These are phyloP conservation scores for Aspergillus baeticus DNA, from an alignment of 495 filamentous ascomycete species.

Conservation along the genomic window DNA sequence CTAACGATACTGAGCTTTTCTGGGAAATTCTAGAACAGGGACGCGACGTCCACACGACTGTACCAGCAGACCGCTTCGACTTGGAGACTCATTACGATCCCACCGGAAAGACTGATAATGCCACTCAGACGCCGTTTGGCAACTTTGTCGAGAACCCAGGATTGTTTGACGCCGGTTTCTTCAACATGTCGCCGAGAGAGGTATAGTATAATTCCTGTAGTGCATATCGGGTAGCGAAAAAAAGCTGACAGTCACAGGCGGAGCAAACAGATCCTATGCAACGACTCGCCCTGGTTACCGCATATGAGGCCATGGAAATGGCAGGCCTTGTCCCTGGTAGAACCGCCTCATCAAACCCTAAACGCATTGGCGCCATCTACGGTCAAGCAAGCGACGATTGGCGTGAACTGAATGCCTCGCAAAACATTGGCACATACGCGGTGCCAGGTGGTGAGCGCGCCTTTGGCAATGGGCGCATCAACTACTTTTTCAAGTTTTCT, in stretches of 20 bases:
- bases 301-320: constrained; percentile 40
- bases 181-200: constrained; percentile 31
- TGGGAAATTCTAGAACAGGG: constrained; percentile 44
- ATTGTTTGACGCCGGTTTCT: constrained; percentile 34
- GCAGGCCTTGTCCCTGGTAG: constrained; percentile 29
- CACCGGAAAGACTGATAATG: constrained; percentile 35
- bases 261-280: constrained; percentile 30
- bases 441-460: constrained; percentile 30
- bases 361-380: constrained; percentile 36
- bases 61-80: constrained; percentile 46
- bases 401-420: constrained; percentile 26
- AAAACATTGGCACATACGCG: constrained; percentile 28
- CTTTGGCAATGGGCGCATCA: constrained; percentile 47
- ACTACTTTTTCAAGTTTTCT: constrained; percentile 68
- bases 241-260: constrained; percentile 2
- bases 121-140: constrained; percentile 34
- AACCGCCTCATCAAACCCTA: constrained; percentile 19
- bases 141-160: constrained; percentile 34
- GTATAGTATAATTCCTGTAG: neutral
- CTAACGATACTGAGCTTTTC: constrained; percentile 15
- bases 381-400: constrained; percentile 36
- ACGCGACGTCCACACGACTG: constrained; percentile 31
- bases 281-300: constrained; percentile 31
- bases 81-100: constrained; percentile 42
- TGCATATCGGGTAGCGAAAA: neutral